These are phyloP conservation scores for Amanita rubescens DNA, from an alignment of 768 basidiomycete genomes.

Conservation along the genomic window DNA sequence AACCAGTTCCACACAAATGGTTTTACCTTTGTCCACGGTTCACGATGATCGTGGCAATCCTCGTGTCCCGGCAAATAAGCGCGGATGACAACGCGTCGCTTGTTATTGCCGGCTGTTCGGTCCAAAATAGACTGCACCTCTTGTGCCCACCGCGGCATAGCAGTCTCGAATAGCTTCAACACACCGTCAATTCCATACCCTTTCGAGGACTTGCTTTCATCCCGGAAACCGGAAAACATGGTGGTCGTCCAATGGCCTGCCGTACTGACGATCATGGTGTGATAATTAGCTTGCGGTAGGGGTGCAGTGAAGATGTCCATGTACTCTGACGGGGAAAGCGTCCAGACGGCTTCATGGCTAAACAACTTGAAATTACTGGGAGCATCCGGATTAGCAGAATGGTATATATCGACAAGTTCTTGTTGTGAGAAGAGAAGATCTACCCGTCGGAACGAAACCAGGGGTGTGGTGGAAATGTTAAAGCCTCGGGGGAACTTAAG, in stretches of 20 bases:
- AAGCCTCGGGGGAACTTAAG: slow-evolving; percentile 45
- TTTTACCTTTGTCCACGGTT: slow-evolving; percentile 40
- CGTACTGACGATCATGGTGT: slow-evolving; percentile 55
- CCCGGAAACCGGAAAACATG: slow-evolving; percentile 32
- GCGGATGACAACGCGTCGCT: slow-evolving; percentile 45
- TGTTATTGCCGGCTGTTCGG: slow-evolving; percentile 18
- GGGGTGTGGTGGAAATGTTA: slow-evolving; percentile 48
- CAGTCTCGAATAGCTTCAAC: slow-evolving; percentile 49
- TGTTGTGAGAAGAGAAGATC: slow-evolving; percentile 47
- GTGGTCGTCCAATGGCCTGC: slow-evolving; percentile 66
- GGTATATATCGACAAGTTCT: slow-evolving; percentile 42
- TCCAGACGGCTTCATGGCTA: slow-evolving; percentile 49
- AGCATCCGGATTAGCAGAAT: slow-evolving; percentile 23
- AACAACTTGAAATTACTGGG: slow-evolving; percentile 35
- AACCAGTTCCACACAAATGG: slow-evolving; percentile 45
- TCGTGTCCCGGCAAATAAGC: slow-evolving; percentile 64
- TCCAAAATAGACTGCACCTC: slow-evolving; percentile 39
- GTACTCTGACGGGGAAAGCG: slow-evolving; percentile 44
- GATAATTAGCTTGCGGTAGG: slow-evolving; percentile 45
- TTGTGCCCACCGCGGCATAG: slow-evolving; percentile 48
- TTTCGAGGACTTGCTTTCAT: slow-evolving; percentile 18
- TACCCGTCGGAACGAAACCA: slow-evolving; percentile 58
- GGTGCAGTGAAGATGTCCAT: slow-evolving; percentile 40
- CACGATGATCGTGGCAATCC: slow-evolving; percentile 42
- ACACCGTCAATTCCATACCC: slow-evolving; percentile 47